Conservation (phyloP, 257 asterid species). For the Solanum pinnatisectum region DNA sequence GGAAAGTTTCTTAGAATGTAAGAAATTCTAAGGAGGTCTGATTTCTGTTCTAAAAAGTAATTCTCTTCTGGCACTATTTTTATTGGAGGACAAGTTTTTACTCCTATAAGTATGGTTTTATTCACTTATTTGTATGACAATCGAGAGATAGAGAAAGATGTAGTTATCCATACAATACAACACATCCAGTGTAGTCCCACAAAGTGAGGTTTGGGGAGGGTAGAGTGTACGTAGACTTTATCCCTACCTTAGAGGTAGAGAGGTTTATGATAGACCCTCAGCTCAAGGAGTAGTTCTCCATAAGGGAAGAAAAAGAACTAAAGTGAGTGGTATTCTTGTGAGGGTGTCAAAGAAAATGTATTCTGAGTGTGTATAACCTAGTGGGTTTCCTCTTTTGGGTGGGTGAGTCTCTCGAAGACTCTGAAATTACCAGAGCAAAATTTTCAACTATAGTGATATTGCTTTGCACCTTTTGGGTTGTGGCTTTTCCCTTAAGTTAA, state of each 20-base stretch:
- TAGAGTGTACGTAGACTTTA: no score
- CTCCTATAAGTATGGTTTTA: background rate
- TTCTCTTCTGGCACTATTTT: background rate
- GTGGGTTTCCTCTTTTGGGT: background rate
- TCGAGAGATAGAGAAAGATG: background rate
- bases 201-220: no score
- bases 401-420: background rate
- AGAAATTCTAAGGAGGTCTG: background rate
- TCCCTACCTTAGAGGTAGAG: no score
- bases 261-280: no score
- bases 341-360: background rate
- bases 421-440: background rate
- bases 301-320: background rate
- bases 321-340: background rate
- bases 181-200: no score
- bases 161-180: background rate
- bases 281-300: background rate
- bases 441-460: background rate
- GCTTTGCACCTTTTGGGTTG: background rate
- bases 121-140: background rate
- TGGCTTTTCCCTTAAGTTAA: background rate
- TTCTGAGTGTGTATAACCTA: background rate
- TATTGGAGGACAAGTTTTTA: background rate
- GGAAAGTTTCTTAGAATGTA: background rate
- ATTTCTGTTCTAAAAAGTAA: background rate